Evolutionary conservation across 208 protist species (phyloP).

Genomic region (Trypanosoma congolense): DNA sequence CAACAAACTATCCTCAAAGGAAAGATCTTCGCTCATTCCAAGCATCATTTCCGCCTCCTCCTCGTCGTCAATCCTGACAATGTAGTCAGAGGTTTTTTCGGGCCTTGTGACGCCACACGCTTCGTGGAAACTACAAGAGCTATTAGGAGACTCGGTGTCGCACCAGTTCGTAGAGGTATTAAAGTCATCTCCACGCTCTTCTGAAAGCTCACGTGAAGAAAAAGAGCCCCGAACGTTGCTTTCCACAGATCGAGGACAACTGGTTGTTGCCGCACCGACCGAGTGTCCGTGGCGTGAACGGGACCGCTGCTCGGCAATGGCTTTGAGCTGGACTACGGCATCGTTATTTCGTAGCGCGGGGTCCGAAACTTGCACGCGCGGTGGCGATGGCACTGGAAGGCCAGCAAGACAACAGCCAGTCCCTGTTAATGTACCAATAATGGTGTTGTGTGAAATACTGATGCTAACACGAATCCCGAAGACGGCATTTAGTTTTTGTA

Average conservation of each 20-base stretch:
- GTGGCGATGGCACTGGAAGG: conserved; percentile 57
- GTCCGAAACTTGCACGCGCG: conserved; percentile 65
- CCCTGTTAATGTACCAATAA: conserved; percentile 73
- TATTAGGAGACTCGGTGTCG: conserved; percentile 7
- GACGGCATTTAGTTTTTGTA: conserved; percentile 79
- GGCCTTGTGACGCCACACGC: conserved; percentile 9
- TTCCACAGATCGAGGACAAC: background rate
- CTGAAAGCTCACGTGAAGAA: background rate
- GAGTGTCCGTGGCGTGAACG: conserved; percentile 4
- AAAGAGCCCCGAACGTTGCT: conserved; percentile 1
- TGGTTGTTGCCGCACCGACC: background rate
- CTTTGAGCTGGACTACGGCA: conserved; percentile 57
- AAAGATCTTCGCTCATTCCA: conserved; percentile 49
- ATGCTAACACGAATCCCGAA: conserved; percentile 81
- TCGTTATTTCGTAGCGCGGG: conserved; percentile 47
- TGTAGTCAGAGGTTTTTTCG: conserved; percentile 39
- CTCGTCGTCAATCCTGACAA: conserved; percentile 84
- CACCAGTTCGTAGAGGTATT: conserved; percentile 8
- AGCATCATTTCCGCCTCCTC: conserved; percentile 87
- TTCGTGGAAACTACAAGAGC: conserved; percentile 21
- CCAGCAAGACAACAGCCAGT: conserved; percentile 73
- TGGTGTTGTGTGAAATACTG: conserved; percentile 54
- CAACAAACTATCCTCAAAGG: conserved; percentile 68
- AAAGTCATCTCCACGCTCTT: background rate
- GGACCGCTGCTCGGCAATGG: conserved; percentile 44